Percentiles rank a stretch among this genome's conserved stretches.
Conservation (phyloP, 305 asterid genomes). For the Fraxinus xanthoxyloides region DNA sequence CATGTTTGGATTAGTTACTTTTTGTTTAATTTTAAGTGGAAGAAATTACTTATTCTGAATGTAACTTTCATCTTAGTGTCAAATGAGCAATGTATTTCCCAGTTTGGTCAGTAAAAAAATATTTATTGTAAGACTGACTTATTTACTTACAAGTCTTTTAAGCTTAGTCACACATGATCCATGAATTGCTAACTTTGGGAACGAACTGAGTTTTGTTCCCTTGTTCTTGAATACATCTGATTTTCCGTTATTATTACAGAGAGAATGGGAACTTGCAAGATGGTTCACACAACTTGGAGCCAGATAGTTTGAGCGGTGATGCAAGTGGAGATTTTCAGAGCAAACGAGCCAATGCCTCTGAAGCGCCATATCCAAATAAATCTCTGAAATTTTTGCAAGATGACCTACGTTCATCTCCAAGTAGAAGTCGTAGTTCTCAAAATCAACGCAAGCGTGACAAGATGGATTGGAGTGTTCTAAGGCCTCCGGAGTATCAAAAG, state of each 20-base stretch:
- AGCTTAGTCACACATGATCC: not conserved
- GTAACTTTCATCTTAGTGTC: not conserved
- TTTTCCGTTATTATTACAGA: constrained; percentile 35
- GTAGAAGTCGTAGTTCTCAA: constrained; percentile 35
- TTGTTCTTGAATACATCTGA: constrained; percentile 4
- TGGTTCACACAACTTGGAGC: constrained; percentile 28
- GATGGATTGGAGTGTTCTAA: constrained; percentile 76
- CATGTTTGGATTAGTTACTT: not conserved
- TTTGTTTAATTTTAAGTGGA: not conserved
- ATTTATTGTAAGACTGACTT: not conserved
- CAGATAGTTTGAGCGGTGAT: constrained; percentile 28
- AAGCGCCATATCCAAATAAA: constrained; percentile 40
- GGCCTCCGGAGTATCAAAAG: constrained; percentile 60
- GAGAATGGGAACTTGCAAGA: constrained; percentile 40
- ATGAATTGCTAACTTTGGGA: not conserved
- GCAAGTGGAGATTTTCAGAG: constrained; percentile 50
- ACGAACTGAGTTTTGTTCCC: not conserved
- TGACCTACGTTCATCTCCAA: constrained; percentile 30
- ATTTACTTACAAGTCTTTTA: not conserved
- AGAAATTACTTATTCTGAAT: not conserved
- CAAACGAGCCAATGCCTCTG: constrained; percentile 43
- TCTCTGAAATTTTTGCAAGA: constrained; percentile 30
- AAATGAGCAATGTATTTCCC: not conserved
- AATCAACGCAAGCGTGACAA: constrained; percentile 56
- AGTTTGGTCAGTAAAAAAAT: not conserved